Evolutionary conservation across 106 monocot species (phyloP).

Genomic region (Narthecium ossifragum): DNA sequence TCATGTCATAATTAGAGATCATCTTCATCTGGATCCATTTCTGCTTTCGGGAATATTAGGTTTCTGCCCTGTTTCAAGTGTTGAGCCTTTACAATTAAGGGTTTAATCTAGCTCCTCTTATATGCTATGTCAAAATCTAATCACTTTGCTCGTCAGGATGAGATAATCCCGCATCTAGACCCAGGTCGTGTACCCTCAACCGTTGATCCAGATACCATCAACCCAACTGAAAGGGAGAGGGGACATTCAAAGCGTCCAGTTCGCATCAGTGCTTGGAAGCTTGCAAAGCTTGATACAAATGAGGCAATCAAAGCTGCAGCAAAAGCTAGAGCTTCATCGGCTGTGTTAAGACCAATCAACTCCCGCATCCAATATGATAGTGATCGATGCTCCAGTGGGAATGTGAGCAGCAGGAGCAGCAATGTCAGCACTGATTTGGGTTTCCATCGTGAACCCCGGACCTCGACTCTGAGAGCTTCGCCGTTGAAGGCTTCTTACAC

Average conservation of each 20-base stretch:
- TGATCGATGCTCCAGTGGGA: constrained; percentile 30
- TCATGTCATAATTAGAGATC: not conserved
- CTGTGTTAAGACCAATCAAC: constrained; percentile 41
- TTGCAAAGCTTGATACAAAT: constrained; percentile 45
- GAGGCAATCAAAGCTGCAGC: constrained; percentile 59
- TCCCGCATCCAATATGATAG: constrained; percentile 21
- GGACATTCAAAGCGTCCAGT: constrained; percentile 25
- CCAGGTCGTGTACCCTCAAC: constrained; percentile 44
- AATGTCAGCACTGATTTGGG: constrained; percentile 14
- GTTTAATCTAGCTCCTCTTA: not conserved
- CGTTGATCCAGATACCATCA: constrained; percentile 36
- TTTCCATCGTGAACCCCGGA: not conserved
- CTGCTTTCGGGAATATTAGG: not conserved
- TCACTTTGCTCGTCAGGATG: constrained; percentile 29
- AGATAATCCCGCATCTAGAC: constrained; percentile 46
- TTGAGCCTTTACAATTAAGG: not conserved
- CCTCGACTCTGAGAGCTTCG: constrained; percentile 15
- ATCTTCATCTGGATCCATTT: not conserved
- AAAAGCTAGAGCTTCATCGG: constrained; percentile 63
- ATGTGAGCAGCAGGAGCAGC: constrained; percentile 29
- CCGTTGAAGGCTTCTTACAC: constrained; percentile 35
- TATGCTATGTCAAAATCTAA: not conserved
- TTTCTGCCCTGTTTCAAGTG: too few species aligned
- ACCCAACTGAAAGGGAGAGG: constrained; percentile 21
- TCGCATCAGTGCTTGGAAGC: constrained; percentile 63